Conservation (phyloP, 169 alveolate genomes). For the Plasmodium gaboni region DNA sequence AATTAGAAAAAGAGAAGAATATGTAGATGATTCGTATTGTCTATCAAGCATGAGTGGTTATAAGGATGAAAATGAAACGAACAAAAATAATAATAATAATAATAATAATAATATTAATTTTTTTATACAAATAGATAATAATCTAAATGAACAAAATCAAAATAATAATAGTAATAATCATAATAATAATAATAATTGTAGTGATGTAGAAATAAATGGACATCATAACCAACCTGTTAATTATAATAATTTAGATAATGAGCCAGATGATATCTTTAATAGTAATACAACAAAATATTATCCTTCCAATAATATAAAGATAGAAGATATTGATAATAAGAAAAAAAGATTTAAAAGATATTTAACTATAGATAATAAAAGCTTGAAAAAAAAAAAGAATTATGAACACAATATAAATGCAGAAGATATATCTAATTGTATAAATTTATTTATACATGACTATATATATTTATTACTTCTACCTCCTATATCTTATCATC, state of each 20-base stretch:
- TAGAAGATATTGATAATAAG: not conserved
- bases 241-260: no score
- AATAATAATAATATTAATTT: not conserved
- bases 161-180: no score
- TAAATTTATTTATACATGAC: constrained; percentile 41
- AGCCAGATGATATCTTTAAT: no score
- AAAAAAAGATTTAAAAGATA: constrained; percentile 41
- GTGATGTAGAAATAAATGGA: no score
- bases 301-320: not conserved
- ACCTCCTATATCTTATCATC: constrained; percentile 55
- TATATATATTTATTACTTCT: constrained; percentile 32
- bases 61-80: not conserved
- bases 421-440: constrained; percentile 13
- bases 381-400: not conserved
- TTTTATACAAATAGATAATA: no score
- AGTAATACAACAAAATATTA: not conserved
- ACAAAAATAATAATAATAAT: no score
- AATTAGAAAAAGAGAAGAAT: not conserved
- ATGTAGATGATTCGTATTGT: no score
- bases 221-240: no score
- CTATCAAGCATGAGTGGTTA: not conserved
- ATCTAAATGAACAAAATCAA: no score
- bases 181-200: no score
- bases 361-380: constrained; percentile 32
- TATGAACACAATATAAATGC: constrained; percentile 11